phyloP scores from a whole-genome alignment of 345 rosid genomes.

The Heritiera fomes region DNA sequence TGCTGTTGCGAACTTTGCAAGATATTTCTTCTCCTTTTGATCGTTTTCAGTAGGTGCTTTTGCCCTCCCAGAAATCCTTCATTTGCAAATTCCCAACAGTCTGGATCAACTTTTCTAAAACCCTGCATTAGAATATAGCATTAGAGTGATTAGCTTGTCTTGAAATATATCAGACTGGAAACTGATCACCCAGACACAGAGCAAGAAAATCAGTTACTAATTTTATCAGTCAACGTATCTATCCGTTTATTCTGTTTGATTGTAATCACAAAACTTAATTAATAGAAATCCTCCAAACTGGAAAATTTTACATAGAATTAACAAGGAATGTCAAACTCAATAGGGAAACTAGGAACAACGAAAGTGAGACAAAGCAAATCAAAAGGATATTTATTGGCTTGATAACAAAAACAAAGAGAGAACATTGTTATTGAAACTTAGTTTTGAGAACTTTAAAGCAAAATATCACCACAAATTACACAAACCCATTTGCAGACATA shows the following conservation, averaged over 20 bases:
- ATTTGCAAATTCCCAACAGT: slow-evolving; percentile 87
- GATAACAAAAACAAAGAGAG: background rate
- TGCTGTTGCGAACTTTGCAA: slow-evolving; percentile 37
- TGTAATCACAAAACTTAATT: background rate
- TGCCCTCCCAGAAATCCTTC: slow-evolving; percentile 82
- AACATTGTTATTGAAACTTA: background rate
- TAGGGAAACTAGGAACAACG: too few species aligned
- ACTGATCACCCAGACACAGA: background rate
- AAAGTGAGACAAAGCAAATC: too few species aligned
- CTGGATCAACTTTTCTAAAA: slow-evolving; percentile 84
- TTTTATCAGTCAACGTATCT: background rate
- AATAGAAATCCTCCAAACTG: background rate
- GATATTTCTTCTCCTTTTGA: slow-evolving; percentile 67
- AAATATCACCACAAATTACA: background rate
- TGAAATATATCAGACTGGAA: background rate
- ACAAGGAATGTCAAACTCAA: background rate
- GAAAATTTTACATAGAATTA: too few species aligned
- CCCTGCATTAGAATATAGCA: slow-evolving; percentile 50
- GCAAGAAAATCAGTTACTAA: background rate
- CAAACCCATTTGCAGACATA: background rate
- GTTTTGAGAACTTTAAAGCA: background rate
- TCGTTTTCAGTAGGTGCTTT: slow-evolving; percentile 69
- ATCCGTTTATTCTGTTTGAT: background rate
- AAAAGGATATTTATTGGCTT: too few species aligned
- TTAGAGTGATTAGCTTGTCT: background rate